These are phyloP conservation scores for Rhodotorula graminis DNA, from an alignment of 768 basidiomycete species.

Conservation along the genomic window DNA sequence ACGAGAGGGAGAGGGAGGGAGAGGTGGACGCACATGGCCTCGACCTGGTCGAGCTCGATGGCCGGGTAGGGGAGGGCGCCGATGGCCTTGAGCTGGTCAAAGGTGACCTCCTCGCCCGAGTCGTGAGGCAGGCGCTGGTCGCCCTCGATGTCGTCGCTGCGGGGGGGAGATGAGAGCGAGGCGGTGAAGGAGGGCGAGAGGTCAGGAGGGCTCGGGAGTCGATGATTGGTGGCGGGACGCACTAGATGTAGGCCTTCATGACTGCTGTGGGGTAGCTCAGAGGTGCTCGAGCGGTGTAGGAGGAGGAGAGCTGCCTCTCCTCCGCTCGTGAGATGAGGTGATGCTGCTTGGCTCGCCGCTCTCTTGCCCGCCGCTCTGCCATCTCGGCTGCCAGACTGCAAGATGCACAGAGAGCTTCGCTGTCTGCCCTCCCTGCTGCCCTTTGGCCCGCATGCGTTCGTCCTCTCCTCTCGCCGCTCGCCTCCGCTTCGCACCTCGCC, in stretches of 20 bases:
- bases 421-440: too few relatives aligned
- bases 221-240: neutral
- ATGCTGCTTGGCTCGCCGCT: neutral
- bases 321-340: neutral
- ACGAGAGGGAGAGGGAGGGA: neutral
- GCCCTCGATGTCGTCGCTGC: conserved; percentile 38
- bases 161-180: neutral
- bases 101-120: conserved; percentile 57
- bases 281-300: too few relatives aligned
- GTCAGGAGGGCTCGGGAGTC: neutral
- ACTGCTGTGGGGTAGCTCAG: neutral
- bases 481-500: too few relatives aligned
- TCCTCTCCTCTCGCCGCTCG: too few relatives aligned
- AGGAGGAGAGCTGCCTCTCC: too few relatives aligned
- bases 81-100: conserved; percentile 54
- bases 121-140: conserved; percentile 81
- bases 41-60: conserved; percentile 58
- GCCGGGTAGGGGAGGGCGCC: conserved; percentile 67
- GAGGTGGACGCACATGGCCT: conserved; percentile 46
- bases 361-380: too few relatives aligned
- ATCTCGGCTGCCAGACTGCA: too few relatives aligned
- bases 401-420: too few relatives aligned
- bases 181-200: neutral
- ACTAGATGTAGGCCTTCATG: conserved; percentile 30
- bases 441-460: too few relatives aligned